Evolutionary conservation across 108 stramenopile genomes (phyloP).

Genomic region (Nannochloropsis gaditana): DNA sequence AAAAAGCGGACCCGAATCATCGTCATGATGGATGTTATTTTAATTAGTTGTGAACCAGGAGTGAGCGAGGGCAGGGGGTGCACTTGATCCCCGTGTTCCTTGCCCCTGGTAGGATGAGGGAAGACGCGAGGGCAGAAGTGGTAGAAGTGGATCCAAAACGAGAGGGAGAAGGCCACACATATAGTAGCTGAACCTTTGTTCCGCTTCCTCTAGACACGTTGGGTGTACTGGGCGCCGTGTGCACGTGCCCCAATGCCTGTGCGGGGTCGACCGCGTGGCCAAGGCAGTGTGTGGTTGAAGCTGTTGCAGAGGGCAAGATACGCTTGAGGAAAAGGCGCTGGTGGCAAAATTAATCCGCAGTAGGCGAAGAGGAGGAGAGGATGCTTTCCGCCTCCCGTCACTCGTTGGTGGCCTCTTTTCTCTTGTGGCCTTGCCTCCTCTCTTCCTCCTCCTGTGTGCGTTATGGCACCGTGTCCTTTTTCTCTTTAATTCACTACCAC

Average conservation of each 20-base stretch:
- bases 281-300: no score
- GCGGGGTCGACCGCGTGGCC: no score
- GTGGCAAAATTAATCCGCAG: no score
- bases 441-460: not conserved
- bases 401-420: not conserved
- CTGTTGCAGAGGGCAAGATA: no score
- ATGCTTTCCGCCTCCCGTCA: constrained; percentile 1
- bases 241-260: no score
- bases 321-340: no score
- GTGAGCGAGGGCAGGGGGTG: no score
- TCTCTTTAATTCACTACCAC: not conserved
- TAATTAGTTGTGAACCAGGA: no score
- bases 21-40: no score
- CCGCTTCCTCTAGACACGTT: not conserved
- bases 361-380: not conserved
- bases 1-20: no score
- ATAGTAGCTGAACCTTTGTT: not conserved
- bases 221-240: no score
- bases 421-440: not conserved
- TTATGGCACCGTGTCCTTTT: not conserved
- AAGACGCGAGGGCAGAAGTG: not conserved
- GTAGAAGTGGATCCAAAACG: constrained; percentile 6
- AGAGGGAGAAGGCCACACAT: not conserved
- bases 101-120: not conserved
- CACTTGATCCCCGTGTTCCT: no score